phyloP scores from a whole-genome alignment of 176 grass and related monocot species.

The Panicum miliaceum region DNA sequence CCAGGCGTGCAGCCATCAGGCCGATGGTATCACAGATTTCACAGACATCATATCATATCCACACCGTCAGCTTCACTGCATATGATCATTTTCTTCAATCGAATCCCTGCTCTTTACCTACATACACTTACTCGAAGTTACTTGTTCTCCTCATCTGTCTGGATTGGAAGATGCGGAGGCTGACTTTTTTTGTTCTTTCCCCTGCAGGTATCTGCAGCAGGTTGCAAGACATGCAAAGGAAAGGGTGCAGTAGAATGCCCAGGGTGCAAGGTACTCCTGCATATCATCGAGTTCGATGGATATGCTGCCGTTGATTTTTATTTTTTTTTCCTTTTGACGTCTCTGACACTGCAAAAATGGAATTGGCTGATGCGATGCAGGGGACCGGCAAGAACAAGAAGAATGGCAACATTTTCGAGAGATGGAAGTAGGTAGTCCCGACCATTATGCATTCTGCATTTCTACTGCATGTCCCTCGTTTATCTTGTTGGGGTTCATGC shows the following conservation, averaged over 20 bases:
- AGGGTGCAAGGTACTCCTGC: conserved; percentile 75
- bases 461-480: not conserved
- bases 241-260: conserved; percentile 88
- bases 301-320: not conserved
- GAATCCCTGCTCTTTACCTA: too few relatives aligned
- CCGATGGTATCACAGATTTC: not conserved
- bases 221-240: conserved; percentile 74
- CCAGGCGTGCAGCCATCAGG: not conserved
- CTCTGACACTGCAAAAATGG: not conserved
- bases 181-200: not conserved
- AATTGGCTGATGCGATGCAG: conserved; percentile 33
- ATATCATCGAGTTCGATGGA: not conserved
- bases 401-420: conserved; percentile 97
- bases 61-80: too few relatives aligned
- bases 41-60: not conserved
- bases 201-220: conserved; percentile 47
- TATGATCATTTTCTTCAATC: too few relatives aligned
- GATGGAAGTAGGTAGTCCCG: conserved; percentile 76
- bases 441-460: not conserved
- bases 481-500: not conserved
- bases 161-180: too few relatives aligned
- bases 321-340: not conserved
- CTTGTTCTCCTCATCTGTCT: too few relatives aligned
- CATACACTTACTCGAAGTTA: too few relatives aligned
- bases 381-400: conserved; percentile 97